Conservation (phyloP, 176 grass and related monocot species). For the Chloris gayana region DNA sequence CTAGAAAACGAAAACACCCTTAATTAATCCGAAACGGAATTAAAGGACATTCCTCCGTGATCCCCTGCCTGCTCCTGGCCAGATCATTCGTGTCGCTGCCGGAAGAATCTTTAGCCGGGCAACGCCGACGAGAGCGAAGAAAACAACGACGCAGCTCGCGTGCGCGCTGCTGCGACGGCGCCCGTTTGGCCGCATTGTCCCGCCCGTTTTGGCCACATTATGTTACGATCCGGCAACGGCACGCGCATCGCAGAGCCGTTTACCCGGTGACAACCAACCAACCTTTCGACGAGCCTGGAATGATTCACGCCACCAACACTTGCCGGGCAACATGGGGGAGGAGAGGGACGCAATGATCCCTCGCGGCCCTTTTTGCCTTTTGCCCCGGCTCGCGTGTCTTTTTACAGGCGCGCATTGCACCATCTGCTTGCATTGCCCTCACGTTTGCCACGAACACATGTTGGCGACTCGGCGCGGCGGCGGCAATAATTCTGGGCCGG, state of each 20-base stretch:
- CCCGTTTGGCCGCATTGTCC: too few species aligned
- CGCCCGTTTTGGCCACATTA: too few species aligned
- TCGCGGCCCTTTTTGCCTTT: background rate
- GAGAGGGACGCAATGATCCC: constrained; percentile 14
- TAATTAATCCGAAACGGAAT: background rate
- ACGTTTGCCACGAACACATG: background rate
- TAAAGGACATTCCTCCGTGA: background rate
- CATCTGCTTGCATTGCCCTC: background rate
- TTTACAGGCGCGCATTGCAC: background rate
- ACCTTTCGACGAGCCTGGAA: background rate
- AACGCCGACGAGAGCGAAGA: too few species aligned
- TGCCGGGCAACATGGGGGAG: constrained; percentile 17
- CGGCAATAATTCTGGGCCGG: background rate
- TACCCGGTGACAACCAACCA: background rate
- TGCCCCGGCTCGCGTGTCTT: background rate
- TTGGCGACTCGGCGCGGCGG: background rate
- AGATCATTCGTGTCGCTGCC: background rate
- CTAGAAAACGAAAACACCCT: too few species aligned
- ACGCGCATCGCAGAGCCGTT: background rate
- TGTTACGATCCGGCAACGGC: background rate
- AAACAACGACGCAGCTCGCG: too few species aligned
- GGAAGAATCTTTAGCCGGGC: background rate
- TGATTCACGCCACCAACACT: background rate
- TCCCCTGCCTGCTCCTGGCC: background rate
- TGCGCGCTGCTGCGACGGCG: too few species aligned